Evolutionary conservation across 148 eudicot genomes (phyloP), one percentile per base, ranked within the genome.

Genomic region (Selenicereus undatus): DNA sequence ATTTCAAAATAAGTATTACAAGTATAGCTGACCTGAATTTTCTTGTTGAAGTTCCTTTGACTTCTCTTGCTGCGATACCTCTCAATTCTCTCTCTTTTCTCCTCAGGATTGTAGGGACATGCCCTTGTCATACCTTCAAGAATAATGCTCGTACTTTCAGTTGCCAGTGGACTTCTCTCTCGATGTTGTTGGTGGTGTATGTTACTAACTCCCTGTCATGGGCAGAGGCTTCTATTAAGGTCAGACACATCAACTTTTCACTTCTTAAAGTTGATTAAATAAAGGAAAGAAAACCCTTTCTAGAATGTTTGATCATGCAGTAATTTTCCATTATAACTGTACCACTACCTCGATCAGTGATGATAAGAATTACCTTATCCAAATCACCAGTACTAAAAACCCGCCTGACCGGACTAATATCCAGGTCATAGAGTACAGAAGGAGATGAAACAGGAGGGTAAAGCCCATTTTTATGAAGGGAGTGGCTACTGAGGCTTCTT

Each of bases 41-140:
- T 96, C 87, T 96, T 96, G 90, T 87, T 94, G 88, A 92, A 96
- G 78, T 96, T 96, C 81, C 99, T 88, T 35, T 86, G 95, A 84
- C 80, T 96, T 82, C 95, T 89, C 89, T 96, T 96, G 90, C 75
- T 94, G 77, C 92, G 88, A 42, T 96, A 96, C 83, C 93, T 87
- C 85, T 93, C 98, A 58, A 96, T 94, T 76, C 92, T 89, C 79
- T 96, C 98, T 77, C 82, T 90, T 76, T 92, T 96, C 85, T 96
- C 98, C 78, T 96, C 94, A 24, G 99, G 99, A 78, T 88, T 91
- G 81, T 94, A 96, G n/a, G 87, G 87, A 75, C 89, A 86, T 36
- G 99, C 94, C 85, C 88, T 94, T 60, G 76, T 78, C 94, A 92
- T 94, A 64, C 98, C 87, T 83, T 94, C 94, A 26, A 93, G 88